Conservation (phyloP, 2,329 filamentous ascomycete genomes). For the Penicillium occitanis region DNA sequence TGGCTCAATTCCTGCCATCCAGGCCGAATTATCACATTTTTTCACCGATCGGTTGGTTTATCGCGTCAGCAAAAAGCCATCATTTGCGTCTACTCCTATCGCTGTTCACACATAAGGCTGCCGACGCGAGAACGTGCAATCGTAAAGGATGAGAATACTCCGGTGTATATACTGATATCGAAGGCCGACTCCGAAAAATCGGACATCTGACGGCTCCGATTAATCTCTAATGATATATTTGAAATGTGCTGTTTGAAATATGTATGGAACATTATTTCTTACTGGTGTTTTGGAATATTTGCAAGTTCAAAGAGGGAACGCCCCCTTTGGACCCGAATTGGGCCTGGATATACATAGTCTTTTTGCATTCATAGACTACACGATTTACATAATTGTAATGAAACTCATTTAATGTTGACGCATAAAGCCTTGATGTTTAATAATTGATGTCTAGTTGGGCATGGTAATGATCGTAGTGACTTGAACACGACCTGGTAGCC, state of each 20-base stretch:
- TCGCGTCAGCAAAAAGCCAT: conserved; percentile 68
- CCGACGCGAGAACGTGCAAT: not conserved
- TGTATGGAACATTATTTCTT: not conserved
- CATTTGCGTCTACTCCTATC: conserved; percentile 26
- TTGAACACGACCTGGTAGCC: not conserved
- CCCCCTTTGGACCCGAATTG: not conserved
- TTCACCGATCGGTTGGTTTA: conserved; percentile 70
- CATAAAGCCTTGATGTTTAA: not conserved
- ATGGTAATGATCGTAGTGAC: not conserved
- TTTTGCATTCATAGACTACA: not conserved
- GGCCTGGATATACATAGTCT: not conserved
- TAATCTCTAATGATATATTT: not conserved
- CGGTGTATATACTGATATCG: not conserved
- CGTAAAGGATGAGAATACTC: not conserved
- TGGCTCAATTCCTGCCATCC: conserved; percentile 65
- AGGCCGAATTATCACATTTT: conserved; percentile 68
- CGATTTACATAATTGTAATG: not conserved
- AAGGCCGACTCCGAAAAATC: not conserved
- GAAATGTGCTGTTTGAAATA: not conserved
- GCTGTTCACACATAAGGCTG: conserved; percentile 17
- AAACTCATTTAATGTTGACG: not conserved
- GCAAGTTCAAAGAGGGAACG: not conserved
- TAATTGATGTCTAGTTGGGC: not conserved
- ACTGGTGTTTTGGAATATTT: not conserved
- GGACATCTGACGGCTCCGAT: not conserved